Conservation (phyloP, 2,329 filamentous ascomycete genomes). For the Hortaea sp. region DNA sequence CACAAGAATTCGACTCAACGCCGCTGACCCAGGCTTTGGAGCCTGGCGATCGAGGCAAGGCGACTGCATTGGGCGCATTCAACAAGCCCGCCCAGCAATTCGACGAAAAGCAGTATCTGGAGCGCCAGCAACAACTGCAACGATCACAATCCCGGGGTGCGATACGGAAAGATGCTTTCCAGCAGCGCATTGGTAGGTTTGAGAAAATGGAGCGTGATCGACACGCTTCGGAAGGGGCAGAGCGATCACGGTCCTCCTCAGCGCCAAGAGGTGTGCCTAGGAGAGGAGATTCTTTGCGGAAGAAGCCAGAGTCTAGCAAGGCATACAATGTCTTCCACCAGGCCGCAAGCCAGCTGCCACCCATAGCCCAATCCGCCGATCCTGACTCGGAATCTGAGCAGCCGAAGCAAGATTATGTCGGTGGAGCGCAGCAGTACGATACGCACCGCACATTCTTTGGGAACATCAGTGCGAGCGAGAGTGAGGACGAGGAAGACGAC, state of each 20-base stretch:
- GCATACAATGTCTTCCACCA: conserved; percentile 38
- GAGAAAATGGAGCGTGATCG: conserved; percentile 14
- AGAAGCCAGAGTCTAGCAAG: conserved; percentile 18
- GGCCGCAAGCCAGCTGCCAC: conserved; percentile 32
- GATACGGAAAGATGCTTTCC: conserved; percentile 10
- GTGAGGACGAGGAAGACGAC: conserved; percentile 29
- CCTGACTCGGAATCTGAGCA: conserved; percentile 1
- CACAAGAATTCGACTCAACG: conserved; percentile 58
- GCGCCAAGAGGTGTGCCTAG: conserved; percentile 12
- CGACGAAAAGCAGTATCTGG: conserved; percentile 74
- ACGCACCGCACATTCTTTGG: conserved; percentile 30
- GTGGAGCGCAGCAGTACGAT: conserved; percentile 6
- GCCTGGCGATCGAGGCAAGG: conserved; percentile 69
- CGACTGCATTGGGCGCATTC: conserved; percentile 62
- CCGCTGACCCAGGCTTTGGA: conserved; percentile 54
- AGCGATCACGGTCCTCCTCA: conserved; percentile 23
- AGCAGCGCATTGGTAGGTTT: conserved; percentile 15
- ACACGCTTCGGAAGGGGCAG: conserved; percentile 10
- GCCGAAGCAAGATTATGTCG: not conserved
- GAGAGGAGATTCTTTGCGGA: conserved; percentile 2
- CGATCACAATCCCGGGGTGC: conserved; percentile 31
- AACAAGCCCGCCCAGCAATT: conserved; percentile 67
- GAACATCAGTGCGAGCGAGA: conserved; percentile 29
- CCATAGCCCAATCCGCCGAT: conserved; percentile 4
- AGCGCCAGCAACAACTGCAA: conserved; percentile 72